Base-by-base conservation (phyloP, 2,329 filamentous ascomycete species). In the Aspergillus ustus region DNA sequence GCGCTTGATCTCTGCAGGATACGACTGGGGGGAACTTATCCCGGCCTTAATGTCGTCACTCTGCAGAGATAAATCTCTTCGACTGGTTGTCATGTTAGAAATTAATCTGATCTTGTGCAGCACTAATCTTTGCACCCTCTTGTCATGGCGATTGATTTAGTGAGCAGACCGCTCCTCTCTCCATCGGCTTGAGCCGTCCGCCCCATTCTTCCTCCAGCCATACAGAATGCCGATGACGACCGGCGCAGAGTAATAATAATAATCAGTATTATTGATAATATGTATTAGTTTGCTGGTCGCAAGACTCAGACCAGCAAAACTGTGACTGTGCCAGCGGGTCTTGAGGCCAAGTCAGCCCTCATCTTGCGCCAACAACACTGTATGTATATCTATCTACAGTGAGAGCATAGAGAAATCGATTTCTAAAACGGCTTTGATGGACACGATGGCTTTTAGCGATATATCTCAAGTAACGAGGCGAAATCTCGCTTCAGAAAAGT, bases 31-130 rank as follows among this genome's bases (percentile, higher is more conserved):
- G 48, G 25, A 29, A 58, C 37, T 22, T 31, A 37, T 56, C 46
- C 59, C 55, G 55, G 40, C 54, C 5, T 15, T 25, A 37, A 62
- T 62, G 52, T 61, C 62, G 62, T 64, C 62, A 64, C 57, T 40
- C n/a, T 57, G 62, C 62, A 64, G 44, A 34, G 19, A 31, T 22
- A 15, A 29, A 20, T 34, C 13, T 46, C 17, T 20, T 55, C n/a
- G 19, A 40, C 45, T 40, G 37, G 22, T 19, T 9, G 17, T 59
- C 44, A 43, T 28, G 46, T 44, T 29, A 46, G n/a, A 45, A 49
- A 34, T 45, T 17, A 46, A 52, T 60, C 43, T 55, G 43, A 51
- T 51, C 45, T 45, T 55, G 17, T 45, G 29, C 53, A 52, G 49
- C 45, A n/a, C 29, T 50, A 31, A 57, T 50, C 17, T 50, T 40